phyloP scores from a whole-genome alignment of 176 grass and related monocot genomes.

The Hordeum vulgare region DNA sequence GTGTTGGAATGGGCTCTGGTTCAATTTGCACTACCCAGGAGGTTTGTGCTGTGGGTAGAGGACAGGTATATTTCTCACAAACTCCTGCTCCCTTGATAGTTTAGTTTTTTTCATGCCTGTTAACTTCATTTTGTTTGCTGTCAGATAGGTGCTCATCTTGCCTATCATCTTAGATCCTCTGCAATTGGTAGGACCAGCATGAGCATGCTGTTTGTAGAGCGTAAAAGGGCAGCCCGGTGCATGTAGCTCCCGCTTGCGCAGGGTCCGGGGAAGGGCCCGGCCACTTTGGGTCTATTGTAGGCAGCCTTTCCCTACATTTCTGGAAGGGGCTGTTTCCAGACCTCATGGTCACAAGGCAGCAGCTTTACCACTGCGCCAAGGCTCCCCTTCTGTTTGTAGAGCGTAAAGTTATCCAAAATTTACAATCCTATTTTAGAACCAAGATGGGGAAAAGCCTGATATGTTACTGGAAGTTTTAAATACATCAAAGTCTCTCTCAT shows the following conservation, averaged over 20 bases:
- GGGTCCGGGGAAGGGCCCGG: too few species aligned
- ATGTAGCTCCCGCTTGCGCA: too few species aligned
- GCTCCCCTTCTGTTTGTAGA: neutral
- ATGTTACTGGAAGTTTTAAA: neutral
- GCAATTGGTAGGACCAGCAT: neutral
- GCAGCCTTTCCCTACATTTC: too few species aligned
- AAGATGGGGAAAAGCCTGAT: neutral
- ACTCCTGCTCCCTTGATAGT: neutral
- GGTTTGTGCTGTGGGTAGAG: slow-evolving; percentile 82
- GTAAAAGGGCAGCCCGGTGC: too few species aligned
- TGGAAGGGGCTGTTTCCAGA: too few species aligned
- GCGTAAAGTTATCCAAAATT: neutral
- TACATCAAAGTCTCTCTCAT: neutral
- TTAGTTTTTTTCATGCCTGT: neutral
- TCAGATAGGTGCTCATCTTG: neutral
- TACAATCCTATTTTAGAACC: neutral
- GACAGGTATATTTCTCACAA: slow-evolving; percentile 57
- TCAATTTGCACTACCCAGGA: slow-evolving; percentile 97
- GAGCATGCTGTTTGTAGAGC: neutral
- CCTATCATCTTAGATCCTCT: neutral
- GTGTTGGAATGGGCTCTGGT: slow-evolving; percentile 91
- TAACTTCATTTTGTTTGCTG: neutral
- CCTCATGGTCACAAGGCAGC: too few species aligned
- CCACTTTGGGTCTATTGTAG: too few species aligned
- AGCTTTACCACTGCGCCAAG: too few species aligned